These are phyloP conservation scores for Tetracladium setigerum DNA, from an alignment of 495 filamentous ascomycete genomes.

Conservation along the genomic window DNA sequence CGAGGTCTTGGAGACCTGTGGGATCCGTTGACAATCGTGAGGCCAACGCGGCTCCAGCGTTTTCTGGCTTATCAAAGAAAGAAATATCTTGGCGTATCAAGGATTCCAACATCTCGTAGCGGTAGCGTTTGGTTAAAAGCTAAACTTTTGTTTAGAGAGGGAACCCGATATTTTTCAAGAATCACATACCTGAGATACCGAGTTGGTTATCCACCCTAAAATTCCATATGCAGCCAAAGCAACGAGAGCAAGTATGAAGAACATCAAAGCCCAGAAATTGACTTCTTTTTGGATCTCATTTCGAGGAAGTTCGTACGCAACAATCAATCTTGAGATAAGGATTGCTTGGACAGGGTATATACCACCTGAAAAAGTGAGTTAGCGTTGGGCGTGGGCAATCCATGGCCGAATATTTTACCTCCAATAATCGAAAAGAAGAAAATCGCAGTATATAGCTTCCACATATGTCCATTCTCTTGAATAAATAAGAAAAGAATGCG, in stretches of 20 bases:
- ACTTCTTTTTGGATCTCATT: not conserved
- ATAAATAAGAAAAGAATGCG: no score
- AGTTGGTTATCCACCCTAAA: slow-evolving; percentile 23
- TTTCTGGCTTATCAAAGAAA: slow-evolving; percentile 56
- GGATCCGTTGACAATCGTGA: slow-evolving; percentile 49
- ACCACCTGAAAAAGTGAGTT: not conserved
- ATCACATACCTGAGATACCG: not conserved
- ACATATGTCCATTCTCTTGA: no score
- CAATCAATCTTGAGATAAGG: slow-evolving; percentile 3
- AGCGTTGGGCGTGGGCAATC: not conserved
- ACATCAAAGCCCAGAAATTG: slow-evolving; percentile 28
- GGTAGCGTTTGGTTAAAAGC: slow-evolving; percentile 27
- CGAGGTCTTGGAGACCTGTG: slow-evolving; percentile 53
- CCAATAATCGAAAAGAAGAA: not conserved
- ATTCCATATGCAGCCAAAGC: slow-evolving; percentile 29
- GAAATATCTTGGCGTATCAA: slow-evolving; percentile 48
- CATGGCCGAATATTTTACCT: not conserved
- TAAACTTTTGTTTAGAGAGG: slow-evolving; percentile 3
- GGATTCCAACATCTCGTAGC: slow-evolving; percentile 47
- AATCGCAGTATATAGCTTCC: no score
- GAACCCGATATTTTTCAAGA: slow-evolving; percentile 20
- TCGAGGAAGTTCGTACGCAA: not conserved
- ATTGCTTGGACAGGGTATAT: slow-evolving; percentile 8
- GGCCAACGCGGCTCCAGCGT: slow-evolving; percentile 54
- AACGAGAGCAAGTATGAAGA: slow-evolving; percentile 38